Base-by-base conservation (phyloP, 192 early-diverging fungal genomes). In the Entomortierella chlamydospora region DNA sequence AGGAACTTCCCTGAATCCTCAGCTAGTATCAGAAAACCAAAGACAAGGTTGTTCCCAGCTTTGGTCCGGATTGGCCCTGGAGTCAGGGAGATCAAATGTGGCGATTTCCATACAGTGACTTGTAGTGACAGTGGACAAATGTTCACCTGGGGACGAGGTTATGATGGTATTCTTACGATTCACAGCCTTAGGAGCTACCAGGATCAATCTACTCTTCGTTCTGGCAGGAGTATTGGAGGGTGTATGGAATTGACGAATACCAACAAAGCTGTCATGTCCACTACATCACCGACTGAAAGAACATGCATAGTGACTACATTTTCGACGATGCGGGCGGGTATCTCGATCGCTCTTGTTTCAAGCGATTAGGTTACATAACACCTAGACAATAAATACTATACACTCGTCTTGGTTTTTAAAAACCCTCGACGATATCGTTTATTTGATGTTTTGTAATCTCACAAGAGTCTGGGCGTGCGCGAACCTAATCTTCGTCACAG, bases 101-200 rank as follows among this genome's bases (percentile, higher is more conserved):
- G 73, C 1, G 73, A 77, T 52, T 52, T 63, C 26, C 73, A 77
- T 20, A 77, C 73, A 30, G 73, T 55, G 30, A 63, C 33, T 5
- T 77, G 59, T 30, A 63, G 60, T 15, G 65, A 77, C 4, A 63
- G 17, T 43, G 73, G 73, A 13, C 59, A 68, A 41, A 77, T 77
- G 66, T 77, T 50, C 42, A 47, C 31, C 10, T 77, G 73, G 73
- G 73, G 73, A 22, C 64, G 45, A 41, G 73, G 73, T 1, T 68
- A 47, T 37, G 65, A 58, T 7, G 73, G 73, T 3, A 49, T 77
- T 15, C 7, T 77, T 2, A 39, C 59, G 30, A 58, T 77, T n/a
- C 73, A 77, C 6, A 63, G 26, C 9, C 18, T 53, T 1, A 34
- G 20, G 15, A 70, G n/a, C n/a, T n/a, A 47, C 3, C 25, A 25